A percentile compares a stretch with the other conserved stretches of the same genome.
phyloP scores from a whole-genome alignment of 352 stramenopile genomes.

The Elongisporangium anandrum region DNA sequence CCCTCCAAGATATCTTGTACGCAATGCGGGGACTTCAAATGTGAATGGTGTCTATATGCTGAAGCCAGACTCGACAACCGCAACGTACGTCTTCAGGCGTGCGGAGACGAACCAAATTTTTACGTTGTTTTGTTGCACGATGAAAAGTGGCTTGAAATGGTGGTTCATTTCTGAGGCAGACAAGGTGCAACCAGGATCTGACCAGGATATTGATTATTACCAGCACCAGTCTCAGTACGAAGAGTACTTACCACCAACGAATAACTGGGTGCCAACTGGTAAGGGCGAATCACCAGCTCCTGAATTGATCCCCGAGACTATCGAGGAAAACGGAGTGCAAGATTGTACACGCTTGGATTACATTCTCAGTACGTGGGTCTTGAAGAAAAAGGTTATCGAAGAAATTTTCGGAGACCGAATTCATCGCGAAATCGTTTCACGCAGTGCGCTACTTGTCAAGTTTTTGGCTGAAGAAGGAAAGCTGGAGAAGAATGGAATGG shows the following conservation, averaged over 20 bases:
- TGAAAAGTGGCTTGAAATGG: slow-evolving; percentile 98
- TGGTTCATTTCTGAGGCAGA: slow-evolving; percentile 99
- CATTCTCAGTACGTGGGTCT: slow-evolving; percentile 68
- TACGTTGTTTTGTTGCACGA: slow-evolving; percentile 97
- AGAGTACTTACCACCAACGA: slow-evolving; percentile 87
- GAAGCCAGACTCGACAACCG: slow-evolving; percentile 52
- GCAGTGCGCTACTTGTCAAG: slow-evolving; percentile 76
- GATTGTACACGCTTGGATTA: slow-evolving; percentile 61
- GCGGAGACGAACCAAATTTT: slow-evolving; percentile 78
- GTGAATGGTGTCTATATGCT: slow-evolving; percentile 94
- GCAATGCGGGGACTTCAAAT: slow-evolving; percentile 85
- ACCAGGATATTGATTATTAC: slow-evolving; percentile 99
- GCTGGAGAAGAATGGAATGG: slow-evolving; percentile 51
- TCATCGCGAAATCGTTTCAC: slow-evolving; percentile 84
- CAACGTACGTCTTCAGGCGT: slow-evolving; percentile 72
- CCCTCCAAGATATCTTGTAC: slow-evolving; percentile 85
- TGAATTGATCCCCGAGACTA: slow-evolving; percentile 60
- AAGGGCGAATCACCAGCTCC: slow-evolving; percentile 69
- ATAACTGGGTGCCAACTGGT: slow-evolving; percentile 87
- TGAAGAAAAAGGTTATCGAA: slow-evolving; percentile 70
- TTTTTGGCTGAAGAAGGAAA: slow-evolving; percentile 82
- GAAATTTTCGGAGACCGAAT: slow-evolving; percentile 88
- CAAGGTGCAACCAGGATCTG: slow-evolving; percentile 94
- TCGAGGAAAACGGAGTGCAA: slow-evolving; percentile 51
- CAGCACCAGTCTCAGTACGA: slow-evolving; percentile 95